These are phyloP conservation scores for Oryza punctata DNA, from an alignment of 176 grass and related monocot genomes.

Conservation along the genomic window DNA sequence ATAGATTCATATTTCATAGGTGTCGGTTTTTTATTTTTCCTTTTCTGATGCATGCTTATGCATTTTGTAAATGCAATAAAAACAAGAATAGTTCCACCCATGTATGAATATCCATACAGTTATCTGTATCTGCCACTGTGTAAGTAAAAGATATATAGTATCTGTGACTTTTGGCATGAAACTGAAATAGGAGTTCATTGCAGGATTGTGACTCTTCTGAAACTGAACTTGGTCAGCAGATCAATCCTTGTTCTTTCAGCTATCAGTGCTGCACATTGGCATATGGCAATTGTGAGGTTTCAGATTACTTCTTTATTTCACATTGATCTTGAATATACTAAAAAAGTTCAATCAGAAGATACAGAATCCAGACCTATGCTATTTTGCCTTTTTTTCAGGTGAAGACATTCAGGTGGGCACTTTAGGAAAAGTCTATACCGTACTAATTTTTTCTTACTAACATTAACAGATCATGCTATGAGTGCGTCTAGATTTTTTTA, in stretches of 20 bases:
- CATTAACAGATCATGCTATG: no score
- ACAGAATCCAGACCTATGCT: neutral
- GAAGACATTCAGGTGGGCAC: neutral
- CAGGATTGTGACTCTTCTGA: neutral
- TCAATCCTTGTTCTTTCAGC: neutral
- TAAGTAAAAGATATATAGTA: no score
- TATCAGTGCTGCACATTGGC: neutral
- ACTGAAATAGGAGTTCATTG: neutral
- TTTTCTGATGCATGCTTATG: neutral
- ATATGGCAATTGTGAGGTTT: neutral
- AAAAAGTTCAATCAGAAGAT: neutral
- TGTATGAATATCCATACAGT: neutral
- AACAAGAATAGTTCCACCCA: neutral
- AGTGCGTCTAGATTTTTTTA: no score
- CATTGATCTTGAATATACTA: neutral
- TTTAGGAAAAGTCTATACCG: no score
- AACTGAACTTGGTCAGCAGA: neutral
- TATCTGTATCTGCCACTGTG: neutral
- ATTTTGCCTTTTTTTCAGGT: neutral
- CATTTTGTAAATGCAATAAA: constrained; percentile 10
- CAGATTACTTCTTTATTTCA: neutral
- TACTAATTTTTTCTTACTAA: no score
- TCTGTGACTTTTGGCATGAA: neutral
- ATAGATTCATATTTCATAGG: neutral
- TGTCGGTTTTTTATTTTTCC: neutral